These are phyloP conservation scores for Tylopilus plumbeoviolaceoides DNA, from an alignment of 768 basidiomycete species.

Conservation along the genomic window DNA sequence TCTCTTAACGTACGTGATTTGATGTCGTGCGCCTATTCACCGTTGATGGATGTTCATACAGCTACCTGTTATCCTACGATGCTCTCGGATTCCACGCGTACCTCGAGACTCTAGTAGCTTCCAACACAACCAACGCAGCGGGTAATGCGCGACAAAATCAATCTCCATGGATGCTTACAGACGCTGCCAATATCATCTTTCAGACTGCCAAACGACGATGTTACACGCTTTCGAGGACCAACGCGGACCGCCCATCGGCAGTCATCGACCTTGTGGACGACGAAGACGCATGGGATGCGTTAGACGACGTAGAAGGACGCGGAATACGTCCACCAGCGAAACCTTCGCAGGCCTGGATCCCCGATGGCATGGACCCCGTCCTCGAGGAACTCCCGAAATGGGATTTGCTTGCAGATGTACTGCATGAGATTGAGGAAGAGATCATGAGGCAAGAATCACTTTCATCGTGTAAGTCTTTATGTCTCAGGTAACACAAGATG, in stretches of 20 bases:
- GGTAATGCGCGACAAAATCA: constrained; percentile 63
- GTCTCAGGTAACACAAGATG: neutral
- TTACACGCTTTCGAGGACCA: constrained; percentile 48
- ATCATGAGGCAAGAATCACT: constrained; percentile 58
- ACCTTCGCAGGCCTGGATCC: constrained; percentile 50
- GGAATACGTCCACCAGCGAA: constrained; percentile 2
- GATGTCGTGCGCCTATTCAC: neutral
- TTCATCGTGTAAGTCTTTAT: constrained; percentile 15
- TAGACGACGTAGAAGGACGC: constrained; percentile 50
- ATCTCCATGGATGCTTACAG: constrained; percentile 88
- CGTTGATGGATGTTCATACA: neutral
- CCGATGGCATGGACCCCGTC: constrained; percentile 75
- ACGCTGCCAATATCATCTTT: constrained; percentile 86
- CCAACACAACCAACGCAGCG: constrained; percentile 45
- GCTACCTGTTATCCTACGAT: constrained; percentile 85
- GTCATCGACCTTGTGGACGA: constrained; percentile 49
- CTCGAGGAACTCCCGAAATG: constrained; percentile 96
- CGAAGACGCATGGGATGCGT: constrained; percentile 71
- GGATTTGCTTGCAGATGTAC: constrained; percentile 75
- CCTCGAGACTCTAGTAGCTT: constrained; percentile 79
- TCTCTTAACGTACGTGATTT: constrained; percentile 62
- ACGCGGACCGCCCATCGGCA: constrained; percentile 19
- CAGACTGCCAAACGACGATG: constrained; percentile 76
- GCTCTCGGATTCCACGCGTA: constrained; percentile 87
- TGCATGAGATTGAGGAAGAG: constrained; percentile 89